Conservation (phyloP, 805 yeast genomes). For the Zygotorulaspora chibaensis region DNA sequence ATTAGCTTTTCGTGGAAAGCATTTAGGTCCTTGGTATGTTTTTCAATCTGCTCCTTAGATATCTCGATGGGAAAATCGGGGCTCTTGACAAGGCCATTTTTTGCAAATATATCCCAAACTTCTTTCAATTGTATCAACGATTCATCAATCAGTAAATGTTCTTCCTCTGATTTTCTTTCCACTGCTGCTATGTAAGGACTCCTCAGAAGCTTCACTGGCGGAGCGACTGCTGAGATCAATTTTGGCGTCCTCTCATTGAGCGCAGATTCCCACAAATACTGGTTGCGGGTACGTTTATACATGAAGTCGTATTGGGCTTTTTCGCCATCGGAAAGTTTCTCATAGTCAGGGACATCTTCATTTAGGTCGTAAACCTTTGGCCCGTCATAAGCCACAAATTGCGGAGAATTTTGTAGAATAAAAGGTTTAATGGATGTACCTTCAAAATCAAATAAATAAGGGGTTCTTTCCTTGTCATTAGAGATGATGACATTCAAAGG, state of each 20-base stretch:
- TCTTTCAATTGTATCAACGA: constrained; percentile 59
- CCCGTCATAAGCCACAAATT: constrained; percentile 82
- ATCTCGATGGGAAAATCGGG: constrained; percentile 57
- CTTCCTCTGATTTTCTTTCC: constrained; percentile 54
- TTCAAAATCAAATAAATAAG: constrained; percentile 77
- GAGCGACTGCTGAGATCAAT: constrained; percentile 74
- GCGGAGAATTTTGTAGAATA: constrained; percentile 71
- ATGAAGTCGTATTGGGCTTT: constrained; percentile 80
- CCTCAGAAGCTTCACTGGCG: constrained; percentile 73
- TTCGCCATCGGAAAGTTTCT: constrained; percentile 62
- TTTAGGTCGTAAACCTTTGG: constrained; percentile 75
- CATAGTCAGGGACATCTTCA: constrained; percentile 70
- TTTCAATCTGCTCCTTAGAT: constrained; percentile 53
- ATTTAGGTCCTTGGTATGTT: constrained; percentile 54
- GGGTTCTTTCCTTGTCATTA: constrained; percentile 36
- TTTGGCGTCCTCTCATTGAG: constrained; percentile 61
- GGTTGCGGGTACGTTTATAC: constrained; percentile 86
- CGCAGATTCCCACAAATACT: constrained; percentile 78
- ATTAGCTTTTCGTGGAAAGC: constrained; percentile 65
- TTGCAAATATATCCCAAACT: constrained; percentile 64
- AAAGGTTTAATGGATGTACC: constrained; percentile 77
- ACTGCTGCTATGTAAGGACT: constrained; percentile 58
- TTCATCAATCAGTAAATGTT: constrained; percentile 59
- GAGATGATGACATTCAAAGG: constrained; percentile 75
- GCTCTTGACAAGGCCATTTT: constrained; percentile 51